These are phyloP conservation scores for Neofusicoccum cordaticola DNA, from an alignment of 2,329 filamentous ascomycete species.

Conservation along the genomic window DNA sequence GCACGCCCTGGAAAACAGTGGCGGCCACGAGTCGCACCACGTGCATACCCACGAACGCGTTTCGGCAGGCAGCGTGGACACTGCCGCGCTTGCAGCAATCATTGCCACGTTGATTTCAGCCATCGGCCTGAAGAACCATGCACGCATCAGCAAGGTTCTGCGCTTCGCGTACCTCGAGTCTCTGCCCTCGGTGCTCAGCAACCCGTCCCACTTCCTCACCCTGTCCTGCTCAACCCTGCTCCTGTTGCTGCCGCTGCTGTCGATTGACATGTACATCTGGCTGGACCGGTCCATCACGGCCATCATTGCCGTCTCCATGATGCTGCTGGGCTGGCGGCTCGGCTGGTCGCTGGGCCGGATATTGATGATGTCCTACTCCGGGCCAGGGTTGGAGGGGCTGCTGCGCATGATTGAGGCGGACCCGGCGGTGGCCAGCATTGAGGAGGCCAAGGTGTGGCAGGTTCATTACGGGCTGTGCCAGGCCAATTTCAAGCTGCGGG, in stretches of 20 bases:
- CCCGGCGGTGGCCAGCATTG: constrained; percentile 69
- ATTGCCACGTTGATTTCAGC: constrained; percentile 80
- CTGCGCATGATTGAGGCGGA: constrained; percentile 76
- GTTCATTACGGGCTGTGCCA: constrained; percentile 96
- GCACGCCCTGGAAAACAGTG: constrained; percentile 77
- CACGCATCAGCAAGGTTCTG: constrained; percentile 88
- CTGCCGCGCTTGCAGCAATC: constrained; percentile 78
- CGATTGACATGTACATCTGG: constrained; percentile 75
- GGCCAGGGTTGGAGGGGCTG: constrained; percentile 65
- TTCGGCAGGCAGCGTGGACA: constrained; percentile 72
- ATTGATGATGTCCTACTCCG: constrained; percentile 86
- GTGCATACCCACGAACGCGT: constrained; percentile 58
- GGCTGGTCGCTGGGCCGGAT: constrained; percentile 86
- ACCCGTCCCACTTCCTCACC: constrained; percentile 92
- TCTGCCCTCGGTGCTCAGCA: constrained; percentile 82
- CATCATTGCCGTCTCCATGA: constrained; percentile 83
- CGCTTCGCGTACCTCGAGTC: constrained; percentile 73
- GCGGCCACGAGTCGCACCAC: constrained; percentile 67
- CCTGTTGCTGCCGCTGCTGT: constrained; percentile 76
- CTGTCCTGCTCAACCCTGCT: constrained; percentile 80
- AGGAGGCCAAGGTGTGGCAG: constrained; percentile 97
- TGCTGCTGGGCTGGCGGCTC: constrained; percentile 76
- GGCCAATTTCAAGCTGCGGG: constrained; percentile 82
- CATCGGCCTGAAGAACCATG: constrained; percentile 83
- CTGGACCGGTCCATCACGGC: constrained; percentile 80